Percentiles rank a stretch among this genome's conserved stretches.
phyloP scores from a whole-genome alignment of 768 basidiomycete genomes.

The Tylopilus plumbeoviolaceoides region DNA sequence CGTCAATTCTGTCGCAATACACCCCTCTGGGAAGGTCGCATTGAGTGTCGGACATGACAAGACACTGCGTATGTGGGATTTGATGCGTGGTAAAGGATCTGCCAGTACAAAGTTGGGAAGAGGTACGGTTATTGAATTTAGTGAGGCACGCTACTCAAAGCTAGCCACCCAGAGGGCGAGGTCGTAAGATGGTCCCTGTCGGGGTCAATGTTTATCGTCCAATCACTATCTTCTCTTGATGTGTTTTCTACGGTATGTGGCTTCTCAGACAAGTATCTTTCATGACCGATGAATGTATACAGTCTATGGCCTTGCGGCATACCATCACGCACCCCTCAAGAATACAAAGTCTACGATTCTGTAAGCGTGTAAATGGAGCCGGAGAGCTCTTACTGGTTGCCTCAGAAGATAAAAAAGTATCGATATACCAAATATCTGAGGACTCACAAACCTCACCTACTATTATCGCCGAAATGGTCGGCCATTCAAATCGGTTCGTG shows the following conservation, averaged over 20 bases:
- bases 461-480: constrained; percentile 68
- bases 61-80: constrained; percentile 96
- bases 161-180: constrained; percentile 68
- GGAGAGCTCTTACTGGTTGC: constrained; percentile 76
- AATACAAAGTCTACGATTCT: constrained; percentile 82
- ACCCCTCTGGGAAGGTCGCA: constrained; percentile 89
- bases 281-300: background rate
- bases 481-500: constrained; percentile 79
- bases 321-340: constrained; percentile 75
- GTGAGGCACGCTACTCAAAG: background rate
- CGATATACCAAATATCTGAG: constrained; percentile 63
- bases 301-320: constrained; percentile 79
- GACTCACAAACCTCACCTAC: constrained; percentile 44
- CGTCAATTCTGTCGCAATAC: constrained; percentile 86
- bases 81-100: constrained; percentile 89
- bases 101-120: constrained; percentile 88
- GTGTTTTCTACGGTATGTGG: constrained; percentile 70
- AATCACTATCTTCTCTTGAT: constrained; percentile 70
- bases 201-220: constrained; percentile 78
- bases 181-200: constrained; percentile 82
- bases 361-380: constrained; percentile 48
- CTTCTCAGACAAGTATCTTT: background rate
- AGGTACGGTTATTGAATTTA: constrained; percentile 43
- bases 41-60: constrained; percentile 88
- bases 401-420: constrained; percentile 86